Conservation (phyloP, 2,329 filamentous ascomycete species). For the Exophiala sp. region DNA sequence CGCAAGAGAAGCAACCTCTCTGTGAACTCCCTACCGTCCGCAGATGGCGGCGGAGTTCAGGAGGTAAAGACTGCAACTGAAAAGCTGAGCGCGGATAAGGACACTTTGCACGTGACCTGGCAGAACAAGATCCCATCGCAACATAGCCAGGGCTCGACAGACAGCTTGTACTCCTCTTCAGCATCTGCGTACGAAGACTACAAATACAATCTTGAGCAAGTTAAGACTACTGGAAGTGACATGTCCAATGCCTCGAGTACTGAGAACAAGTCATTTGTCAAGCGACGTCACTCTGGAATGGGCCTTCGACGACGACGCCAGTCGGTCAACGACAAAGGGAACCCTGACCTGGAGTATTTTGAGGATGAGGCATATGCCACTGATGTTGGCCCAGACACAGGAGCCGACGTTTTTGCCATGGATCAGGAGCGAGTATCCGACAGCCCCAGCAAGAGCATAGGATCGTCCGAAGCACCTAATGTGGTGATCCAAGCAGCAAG, state of each 20-base stretch:
- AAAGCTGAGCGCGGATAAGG: background rate
- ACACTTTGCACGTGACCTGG: background rate
- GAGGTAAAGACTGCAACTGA: conserved; percentile 8
- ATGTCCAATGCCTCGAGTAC: conserved; percentile 14
- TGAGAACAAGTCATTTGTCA: conserved; percentile 19
- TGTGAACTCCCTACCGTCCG: conserved; percentile 14
- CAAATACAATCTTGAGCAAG: conserved; percentile 34
- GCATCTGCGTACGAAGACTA: conserved; percentile 20
- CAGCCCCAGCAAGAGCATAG: background rate
- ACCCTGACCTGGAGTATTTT: conserved; percentile 82
- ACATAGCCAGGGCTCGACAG: background rate
- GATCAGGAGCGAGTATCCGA: conserved; percentile 47
- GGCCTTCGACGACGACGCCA: conserved; percentile 74
- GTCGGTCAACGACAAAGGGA: conserved; percentile 59
- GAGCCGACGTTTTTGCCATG: conserved; percentile 67
- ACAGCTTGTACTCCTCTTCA: conserved; percentile 21
- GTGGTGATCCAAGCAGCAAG: background rate
- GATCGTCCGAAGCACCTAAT: background rate
- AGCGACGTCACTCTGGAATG: conserved; percentile 79
- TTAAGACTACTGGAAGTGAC: conserved; percentile 31
- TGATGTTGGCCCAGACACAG: conserved; percentile 72
- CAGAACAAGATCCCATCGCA: background rate
- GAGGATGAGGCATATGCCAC: conserved; percentile 84
- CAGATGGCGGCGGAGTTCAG: conserved; percentile 13
- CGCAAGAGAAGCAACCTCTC: conserved; percentile 36